phyloP scores from a whole-genome alignment of 228 moss, liverwort and hornwort genomes.

The Sphagnum magellanicum region DNA sequence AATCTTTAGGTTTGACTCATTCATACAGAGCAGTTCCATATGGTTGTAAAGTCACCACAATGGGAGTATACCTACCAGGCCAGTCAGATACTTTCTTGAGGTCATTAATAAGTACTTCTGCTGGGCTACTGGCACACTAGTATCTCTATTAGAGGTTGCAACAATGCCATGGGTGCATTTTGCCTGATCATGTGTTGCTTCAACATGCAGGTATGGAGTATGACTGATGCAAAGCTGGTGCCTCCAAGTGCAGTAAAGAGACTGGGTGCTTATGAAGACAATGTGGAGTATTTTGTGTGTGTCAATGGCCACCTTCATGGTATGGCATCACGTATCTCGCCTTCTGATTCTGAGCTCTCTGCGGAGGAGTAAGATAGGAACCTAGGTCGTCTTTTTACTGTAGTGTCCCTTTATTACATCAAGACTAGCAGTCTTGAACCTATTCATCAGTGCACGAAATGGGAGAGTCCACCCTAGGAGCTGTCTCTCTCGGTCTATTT shows the following conservation, averaged over 20 bases:
- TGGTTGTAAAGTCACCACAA: too few species aligned
- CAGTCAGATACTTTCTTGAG: too few species aligned
- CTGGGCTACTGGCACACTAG: too few species aligned
- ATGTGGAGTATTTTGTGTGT: slow-evolving; percentile 60
- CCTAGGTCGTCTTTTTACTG: neutral
- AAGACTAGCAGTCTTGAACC: slow-evolving; percentile 27
- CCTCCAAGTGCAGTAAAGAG: slow-evolving; percentile 32
- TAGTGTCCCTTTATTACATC: slow-evolving; percentile 54
- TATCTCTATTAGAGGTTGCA: too few species aligned
- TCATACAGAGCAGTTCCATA: too few species aligned
- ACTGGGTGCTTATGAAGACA: slow-evolving; percentile 52
- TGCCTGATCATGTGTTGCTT: too few species aligned
- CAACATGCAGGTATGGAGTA: slow-evolving; percentile 49
- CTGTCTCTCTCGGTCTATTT: slow-evolving; percentile 14
- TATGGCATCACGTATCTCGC: slow-evolving; percentile 52
- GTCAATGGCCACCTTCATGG: slow-evolving; percentile 58
- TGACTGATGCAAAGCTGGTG: slow-evolving; percentile 45
- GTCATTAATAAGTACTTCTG: too few species aligned
- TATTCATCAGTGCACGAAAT: slow-evolving; percentile 71
- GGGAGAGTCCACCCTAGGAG: slow-evolving; percentile 31
- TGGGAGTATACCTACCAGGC: too few species aligned
- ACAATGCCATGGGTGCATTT: too few species aligned
- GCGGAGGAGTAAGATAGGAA: slow-evolving; percentile 15
- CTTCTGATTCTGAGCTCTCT: slow-evolving; percentile 43
- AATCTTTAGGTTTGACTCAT: too few species aligned